Conservation (phyloP, 495 filamentous ascomycete genomes). For the Neurospora sp. region DNA sequence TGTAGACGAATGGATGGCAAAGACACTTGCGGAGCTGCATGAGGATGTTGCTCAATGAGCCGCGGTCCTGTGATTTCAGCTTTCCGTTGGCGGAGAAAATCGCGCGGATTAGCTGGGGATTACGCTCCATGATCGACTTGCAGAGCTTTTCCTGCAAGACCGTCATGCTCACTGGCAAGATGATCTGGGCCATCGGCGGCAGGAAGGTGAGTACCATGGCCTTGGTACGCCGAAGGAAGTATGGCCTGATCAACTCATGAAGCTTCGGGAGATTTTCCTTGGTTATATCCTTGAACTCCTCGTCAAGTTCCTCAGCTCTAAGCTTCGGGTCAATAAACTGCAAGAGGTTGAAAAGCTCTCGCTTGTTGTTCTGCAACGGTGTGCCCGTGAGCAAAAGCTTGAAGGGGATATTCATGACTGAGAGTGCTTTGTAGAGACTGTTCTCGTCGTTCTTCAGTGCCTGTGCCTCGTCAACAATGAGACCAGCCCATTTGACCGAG, state of each 20-base stretch:
- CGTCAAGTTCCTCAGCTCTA: slow-evolving; percentile 62
- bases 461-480: slow-evolving; percentile 95
- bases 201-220: slow-evolving; percentile 79
- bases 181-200: slow-evolving; percentile 87
- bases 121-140: slow-evolving; percentile 85
- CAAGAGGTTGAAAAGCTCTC: slow-evolving; percentile 89
- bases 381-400: slow-evolving; percentile 82
- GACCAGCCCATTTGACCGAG: slow-evolving; percentile 67
- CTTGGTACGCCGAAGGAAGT: slow-evolving; percentile 67
- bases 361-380: slow-evolving; percentile 87
- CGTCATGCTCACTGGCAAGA: slow-evolving; percentile 87
- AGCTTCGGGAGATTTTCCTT: slow-evolving; percentile 70
- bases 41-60: slow-evolving; percentile 82
- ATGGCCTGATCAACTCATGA: slow-evolving; percentile 77
- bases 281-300: slow-evolving; percentile 61
- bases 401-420: slow-evolving; percentile 61
- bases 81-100: slow-evolving; percentile 56
- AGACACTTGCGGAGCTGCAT: slow-evolving; percentile 93
- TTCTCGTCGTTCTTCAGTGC: slow-evolving; percentile 89
- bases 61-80: slow-evolving; percentile 57
- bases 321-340: slow-evolving; percentile 72
- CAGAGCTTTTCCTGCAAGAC: slow-evolving; percentile 88
- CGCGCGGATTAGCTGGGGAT: slow-evolving; percentile 76
- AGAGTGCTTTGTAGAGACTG: slow-evolving; percentile 64
- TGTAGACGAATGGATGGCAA: slow-evolving; percentile 94